Evolutionary conservation across 129 eudicot species (phyloP).

Genomic region (Escallonia rubra): DNA sequence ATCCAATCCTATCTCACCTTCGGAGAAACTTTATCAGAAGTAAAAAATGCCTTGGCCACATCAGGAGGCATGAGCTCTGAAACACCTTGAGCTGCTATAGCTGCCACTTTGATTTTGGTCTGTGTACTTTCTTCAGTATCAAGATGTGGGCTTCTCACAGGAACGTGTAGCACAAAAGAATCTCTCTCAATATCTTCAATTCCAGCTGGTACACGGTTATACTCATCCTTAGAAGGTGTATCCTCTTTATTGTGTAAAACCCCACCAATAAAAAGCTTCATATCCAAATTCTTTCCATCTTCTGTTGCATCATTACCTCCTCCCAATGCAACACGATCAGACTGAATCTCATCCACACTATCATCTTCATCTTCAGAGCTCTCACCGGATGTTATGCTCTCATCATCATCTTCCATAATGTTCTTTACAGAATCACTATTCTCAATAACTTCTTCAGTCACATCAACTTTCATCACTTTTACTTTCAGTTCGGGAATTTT

Average conservation of each 20-base stretch:
- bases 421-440: constrained; percentile 50
- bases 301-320: constrained; percentile 41
- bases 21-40: constrained; percentile 72
- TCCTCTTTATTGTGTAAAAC: constrained; percentile 82
- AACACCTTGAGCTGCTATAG: constrained; percentile 63
- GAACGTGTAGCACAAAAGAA: constrained; percentile 83
- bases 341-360: constrained; percentile 35
- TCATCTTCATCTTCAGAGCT: constrained; percentile 53
- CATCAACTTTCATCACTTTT: constrained; percentile 58
- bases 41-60: constrained; percentile 87
- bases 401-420: constrained; percentile 45
- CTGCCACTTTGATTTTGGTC: constrained; percentile 58
- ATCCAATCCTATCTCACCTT: constrained; percentile 42
- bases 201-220: constrained; percentile 76
- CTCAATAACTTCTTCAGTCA: constrained; percentile 44
- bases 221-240: constrained; percentile 66
- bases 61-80: constrained; percentile 98
- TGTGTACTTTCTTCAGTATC: constrained; percentile 43
- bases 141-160: constrained; percentile 41
- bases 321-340: constrained; percentile 37
- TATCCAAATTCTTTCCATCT: constrained; percentile 52
- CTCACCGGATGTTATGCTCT: constrained; percentile 40
- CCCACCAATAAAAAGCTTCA: constrained; percentile 89
- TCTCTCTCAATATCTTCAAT: constrained; percentile 71
- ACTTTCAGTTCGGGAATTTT: constrained; percentile 87